Conservation (phyloP, 2,329 filamentous ascomycete genomes). For the Penicillium sp. region DNA sequence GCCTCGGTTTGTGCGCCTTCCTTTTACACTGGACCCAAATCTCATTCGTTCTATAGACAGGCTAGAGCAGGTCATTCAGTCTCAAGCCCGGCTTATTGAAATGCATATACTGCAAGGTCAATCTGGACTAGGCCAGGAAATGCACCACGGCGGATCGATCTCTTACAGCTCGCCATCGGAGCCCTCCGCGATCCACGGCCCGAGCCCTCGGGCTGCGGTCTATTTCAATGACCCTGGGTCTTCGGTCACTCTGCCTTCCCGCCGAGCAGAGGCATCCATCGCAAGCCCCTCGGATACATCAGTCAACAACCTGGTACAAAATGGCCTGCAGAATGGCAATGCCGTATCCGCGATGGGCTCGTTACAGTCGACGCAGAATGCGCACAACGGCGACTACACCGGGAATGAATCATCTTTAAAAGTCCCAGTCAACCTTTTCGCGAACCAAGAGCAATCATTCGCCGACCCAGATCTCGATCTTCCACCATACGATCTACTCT, state of each 20-base stretch:
- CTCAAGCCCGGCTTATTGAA: slow-evolving; percentile 66
- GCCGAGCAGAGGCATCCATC: slow-evolving; percentile 46
- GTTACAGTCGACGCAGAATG: slow-evolving; percentile 26
- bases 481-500: slow-evolving; percentile 71
- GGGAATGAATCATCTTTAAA: slow-evolving; percentile 52
- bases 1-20: slow-evolving; percentile 47
- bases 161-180: slow-evolving; percentile 49
- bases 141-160: slow-evolving; percentile 24
- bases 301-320: slow-evolving; percentile 26
- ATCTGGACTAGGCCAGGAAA: slow-evolving; percentile 28
- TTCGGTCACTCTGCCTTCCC: slow-evolving; percentile 46
- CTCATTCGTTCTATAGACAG: slow-evolving; percentile 48
- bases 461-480: slow-evolving; percentile 61
- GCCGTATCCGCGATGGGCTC: slow-evolving; percentile 17
- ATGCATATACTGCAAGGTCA: slow-evolving; percentile 48
- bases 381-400: slow-evolving; percentile 39
- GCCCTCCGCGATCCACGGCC: slow-evolving; percentile 53
- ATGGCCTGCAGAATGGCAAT: slow-evolving; percentile 23
- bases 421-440: slow-evolving; percentile 58
- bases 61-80: slow-evolving; percentile 64
- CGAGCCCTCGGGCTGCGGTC: slow-evolving; percentile 57
- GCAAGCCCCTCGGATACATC: slow-evolving; percentile 38
- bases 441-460: slow-evolving; percentile 48
- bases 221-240: slow-evolving; percentile 61
- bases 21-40: neutral